Evolutionary conservation across 176 grass and related monocot genomes (phyloP), one percentile per base, ranked within the genome.

Genomic region (Thalia dealbata): DNA sequence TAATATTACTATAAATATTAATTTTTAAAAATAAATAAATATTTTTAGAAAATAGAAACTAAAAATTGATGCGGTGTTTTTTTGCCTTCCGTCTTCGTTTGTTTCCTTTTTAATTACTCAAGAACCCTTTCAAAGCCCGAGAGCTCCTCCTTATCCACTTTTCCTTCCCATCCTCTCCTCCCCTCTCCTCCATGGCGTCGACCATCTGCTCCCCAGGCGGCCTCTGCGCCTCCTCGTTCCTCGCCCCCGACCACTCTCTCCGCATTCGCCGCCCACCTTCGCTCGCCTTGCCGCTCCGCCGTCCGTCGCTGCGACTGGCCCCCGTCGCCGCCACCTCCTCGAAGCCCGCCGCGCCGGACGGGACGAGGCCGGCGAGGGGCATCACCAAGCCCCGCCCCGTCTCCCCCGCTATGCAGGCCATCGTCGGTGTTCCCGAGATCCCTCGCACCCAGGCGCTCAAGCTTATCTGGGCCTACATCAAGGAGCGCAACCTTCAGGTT

Each of bases 381-480:
- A 87, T 96, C 81, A 96, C 81, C 63, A 83, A 86, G 78, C 92
- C 89, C 19, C 72, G 59, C 24, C 86, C 86, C 12, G 79, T 96
- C 0, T 89, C 84, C 0, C 86, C 84, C 28, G 84, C 78, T 3
- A 79, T 92, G 75, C 92, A 92, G 79, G 86, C 82, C 19, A 52
- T 96, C 16, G 82, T 92, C 6, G 92, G 89, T 16, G 82, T 67
- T 32, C 30, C 78, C 28, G 92, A 88, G 59, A 91, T 96, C 38
- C 72, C 92, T 72, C 84, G 89, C 71, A 92, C 92, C 67, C 86
- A 92, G 82, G 92, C 80, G 24, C 87, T 92, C 54, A 96, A 96
- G 86, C 75, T 82, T 73, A 78, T 92, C 61, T 92, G 86, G 92
- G 89, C 82, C 52, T 87, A 96, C 82, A 96, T 96, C 72, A 96